phyloP scores from a whole-genome alignment of 805 yeast species.

The Starmerella floricola region DNA sequence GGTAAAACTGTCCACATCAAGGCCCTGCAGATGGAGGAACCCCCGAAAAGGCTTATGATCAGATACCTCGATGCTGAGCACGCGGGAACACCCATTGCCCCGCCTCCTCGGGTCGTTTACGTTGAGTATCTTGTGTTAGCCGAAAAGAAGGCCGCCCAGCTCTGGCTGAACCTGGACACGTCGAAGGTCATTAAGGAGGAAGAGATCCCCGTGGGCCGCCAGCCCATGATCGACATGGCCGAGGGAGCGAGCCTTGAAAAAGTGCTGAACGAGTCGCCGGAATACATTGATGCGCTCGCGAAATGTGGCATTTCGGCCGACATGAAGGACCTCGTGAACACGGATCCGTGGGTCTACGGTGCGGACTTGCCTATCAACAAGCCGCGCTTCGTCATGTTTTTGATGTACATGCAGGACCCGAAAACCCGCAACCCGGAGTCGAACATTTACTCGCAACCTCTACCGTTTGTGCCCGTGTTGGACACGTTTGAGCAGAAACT shows the following conservation, averaged over 20 bases:
- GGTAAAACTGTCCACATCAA: constrained; percentile 28
- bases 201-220: constrained; percentile 45
- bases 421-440: constrained; percentile 31
- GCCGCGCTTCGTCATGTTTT: constrained; percentile 44
- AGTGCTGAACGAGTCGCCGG: constrained; percentile 56
- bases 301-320: constrained; percentile 49
- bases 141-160: constrained; percentile 46
- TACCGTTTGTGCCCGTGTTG: constrained; percentile 61
- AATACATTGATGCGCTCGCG: constrained; percentile 71
- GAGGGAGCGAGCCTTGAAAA: constrained; percentile 11
- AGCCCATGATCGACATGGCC: constrained; percentile 61
- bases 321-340: constrained; percentile 9
- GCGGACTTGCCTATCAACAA: constrained; percentile 43
- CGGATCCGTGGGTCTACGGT: constrained; percentile 60
- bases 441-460: constrained; percentile 57
- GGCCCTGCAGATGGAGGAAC: constrained; percentile 36
- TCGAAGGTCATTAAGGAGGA: constrained; percentile 49
- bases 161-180: constrained; percentile 51
- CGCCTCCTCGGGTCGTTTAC: constrained; percentile 55
- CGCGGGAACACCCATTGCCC: constrained; percentile 35
- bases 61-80: constrained; percentile 56
- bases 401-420: constrained; percentile 62
- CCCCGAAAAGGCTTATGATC: constrained; percentile 63
- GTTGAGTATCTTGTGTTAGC: constrained; percentile 50
- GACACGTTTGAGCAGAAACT: constrained; percentile 48